These are phyloP conservation scores for Dioscorea cayenensis DNA, from an alignment of 116 monocot genomes.

Conservation along the genomic window DNA sequence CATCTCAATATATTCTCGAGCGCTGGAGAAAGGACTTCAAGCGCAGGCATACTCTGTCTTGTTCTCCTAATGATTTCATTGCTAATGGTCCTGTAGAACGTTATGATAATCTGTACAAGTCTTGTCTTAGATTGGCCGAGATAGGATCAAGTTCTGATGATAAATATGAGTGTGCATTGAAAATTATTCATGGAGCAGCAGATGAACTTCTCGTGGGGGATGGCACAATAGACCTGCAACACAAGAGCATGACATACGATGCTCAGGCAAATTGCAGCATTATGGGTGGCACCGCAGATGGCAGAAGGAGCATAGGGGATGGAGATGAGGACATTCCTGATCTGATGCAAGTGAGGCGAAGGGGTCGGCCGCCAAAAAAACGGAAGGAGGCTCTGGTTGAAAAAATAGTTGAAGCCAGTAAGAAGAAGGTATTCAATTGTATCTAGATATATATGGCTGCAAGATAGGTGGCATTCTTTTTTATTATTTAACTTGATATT, in stretches of 20 bases:
- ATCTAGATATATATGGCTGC: neutral
- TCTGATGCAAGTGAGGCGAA: conserved; percentile 10
- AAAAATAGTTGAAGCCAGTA: conserved; percentile 16
- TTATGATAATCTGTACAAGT: conserved; percentile 21
- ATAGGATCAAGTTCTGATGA: conserved; percentile 22
- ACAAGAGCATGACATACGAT: neutral
- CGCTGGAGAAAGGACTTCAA: conserved; percentile 33
- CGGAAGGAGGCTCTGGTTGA: conserved; percentile 21
- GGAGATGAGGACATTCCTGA: neutral
- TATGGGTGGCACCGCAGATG: neutral
- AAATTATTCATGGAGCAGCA: conserved; percentile 12
- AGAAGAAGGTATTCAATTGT: conserved; percentile 36
- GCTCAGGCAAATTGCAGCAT: conserved; percentile 3
- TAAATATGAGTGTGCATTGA: conserved; percentile 13
- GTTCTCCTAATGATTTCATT: conserved; percentile 5
- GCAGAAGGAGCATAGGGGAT: neutral
- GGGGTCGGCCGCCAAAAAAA: conserved; percentile 12
- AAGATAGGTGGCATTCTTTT: neutral
- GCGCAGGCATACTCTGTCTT: conserved; percentile 11
- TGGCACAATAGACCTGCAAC: conserved; percentile 3
- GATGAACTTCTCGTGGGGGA: conserved; percentile 20
- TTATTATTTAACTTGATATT: neutral
- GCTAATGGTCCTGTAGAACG: conserved; percentile 11
- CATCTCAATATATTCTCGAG: conserved; percentile 26
- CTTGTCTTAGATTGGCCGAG: conserved; percentile 14